Evolutionary conservation across 331 rosid genomes (phyloP).

Genomic region (Saraca asoca): DNA sequence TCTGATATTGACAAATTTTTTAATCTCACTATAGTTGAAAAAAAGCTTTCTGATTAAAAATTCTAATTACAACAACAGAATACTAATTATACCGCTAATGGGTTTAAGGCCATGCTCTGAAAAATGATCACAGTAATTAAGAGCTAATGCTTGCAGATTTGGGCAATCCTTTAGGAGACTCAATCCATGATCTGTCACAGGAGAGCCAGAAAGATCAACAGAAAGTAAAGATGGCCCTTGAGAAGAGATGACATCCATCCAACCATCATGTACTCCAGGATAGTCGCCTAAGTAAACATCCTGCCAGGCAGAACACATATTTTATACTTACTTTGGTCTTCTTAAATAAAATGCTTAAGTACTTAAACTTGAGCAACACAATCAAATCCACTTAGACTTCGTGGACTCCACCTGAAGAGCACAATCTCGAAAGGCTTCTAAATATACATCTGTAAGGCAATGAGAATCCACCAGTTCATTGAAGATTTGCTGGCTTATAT

Average conservation of each 20-base stretch:
- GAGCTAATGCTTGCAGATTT: slow-evolving; percentile 55
- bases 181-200: slow-evolving; percentile 62
- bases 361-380: slow-evolving; percentile 28
- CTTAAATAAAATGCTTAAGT: neutral
- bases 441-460: slow-evolving; percentile 54
- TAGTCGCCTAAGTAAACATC: slow-evolving; percentile 65
- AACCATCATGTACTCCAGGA: slow-evolving; percentile 61
- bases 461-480: slow-evolving; percentile 59
- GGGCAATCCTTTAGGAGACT: slow-evolving; percentile 54
- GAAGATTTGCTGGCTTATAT: slow-evolving; percentile 70
- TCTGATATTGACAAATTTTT: slow-evolving; percentile 8
- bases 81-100: slow-evolving; percentile 50
- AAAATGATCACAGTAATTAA: slow-evolving; percentile 59
- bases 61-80: slow-evolving; percentile 5
- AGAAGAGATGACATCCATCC: slow-evolving; percentile 71
- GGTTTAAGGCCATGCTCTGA: slow-evolving; percentile 64
- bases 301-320: slow-evolving; percentile 43
- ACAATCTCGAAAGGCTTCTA: slow-evolving; percentile 63
- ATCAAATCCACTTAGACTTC: slow-evolving; percentile 30
- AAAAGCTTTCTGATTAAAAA: slow-evolving; percentile 19
- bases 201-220: slow-evolving; percentile 64
- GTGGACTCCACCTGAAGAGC: slow-evolving; percentile 59
- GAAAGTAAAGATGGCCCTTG: slow-evolving; percentile 67
- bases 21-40: neutral
- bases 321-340: slow-evolving; percentile 12